phyloP scores from a whole-genome alignment of 805 yeast species.

The Nakazawaea populi region DNA sequence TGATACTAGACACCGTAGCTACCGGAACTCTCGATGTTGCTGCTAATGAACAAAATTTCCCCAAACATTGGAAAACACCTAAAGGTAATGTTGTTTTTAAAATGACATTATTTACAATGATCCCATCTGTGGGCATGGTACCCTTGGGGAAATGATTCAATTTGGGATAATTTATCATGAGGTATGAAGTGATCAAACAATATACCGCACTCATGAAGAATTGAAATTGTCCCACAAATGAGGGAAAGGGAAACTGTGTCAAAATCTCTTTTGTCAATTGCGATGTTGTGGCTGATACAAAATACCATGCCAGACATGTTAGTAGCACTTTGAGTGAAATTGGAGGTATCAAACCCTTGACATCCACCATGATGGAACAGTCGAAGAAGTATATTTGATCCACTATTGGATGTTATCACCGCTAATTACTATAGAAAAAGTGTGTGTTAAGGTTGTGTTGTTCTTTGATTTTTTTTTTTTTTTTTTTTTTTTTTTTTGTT shows the following conservation, averaged over 20 bases:
- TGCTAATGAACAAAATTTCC: slow-evolving; percentile 54
- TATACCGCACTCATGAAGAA: slow-evolving; percentile 41
- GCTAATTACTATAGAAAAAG: neutral
- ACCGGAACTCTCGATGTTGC: slow-evolving; percentile 64
- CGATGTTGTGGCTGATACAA: slow-evolving; percentile 56
- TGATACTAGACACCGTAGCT: slow-evolving; percentile 66
- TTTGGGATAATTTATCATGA: slow-evolving; percentile 26
- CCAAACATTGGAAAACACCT: slow-evolving; percentile 60
- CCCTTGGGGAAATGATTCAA: slow-evolving; percentile 45
- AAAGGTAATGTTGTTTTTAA: slow-evolving; percentile 51
- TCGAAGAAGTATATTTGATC: neutral
- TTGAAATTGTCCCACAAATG: slow-evolving; percentile 61
- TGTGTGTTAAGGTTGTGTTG: neutral
- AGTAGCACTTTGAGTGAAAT: slow-evolving; percentile 31
- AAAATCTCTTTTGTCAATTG: slow-evolving; percentile 56
- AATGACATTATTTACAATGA: slow-evolving; percentile 28
- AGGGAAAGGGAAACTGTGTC: slow-evolving; percentile 50
- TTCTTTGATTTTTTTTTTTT: neutral
- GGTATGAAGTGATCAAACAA: slow-evolving; percentile 31
- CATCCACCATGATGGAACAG: neutral
- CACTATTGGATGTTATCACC: neutral
- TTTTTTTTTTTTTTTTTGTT: no score
- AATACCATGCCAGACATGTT: slow-evolving; percentile 55
- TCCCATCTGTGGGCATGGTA: slow-evolving; percentile 38
- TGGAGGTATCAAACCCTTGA: slow-evolving; percentile 20